Base-by-base conservation (phyloP, 2,329 filamentous ascomycete species). In the Paraconiothyrium brasiliense region DNA sequence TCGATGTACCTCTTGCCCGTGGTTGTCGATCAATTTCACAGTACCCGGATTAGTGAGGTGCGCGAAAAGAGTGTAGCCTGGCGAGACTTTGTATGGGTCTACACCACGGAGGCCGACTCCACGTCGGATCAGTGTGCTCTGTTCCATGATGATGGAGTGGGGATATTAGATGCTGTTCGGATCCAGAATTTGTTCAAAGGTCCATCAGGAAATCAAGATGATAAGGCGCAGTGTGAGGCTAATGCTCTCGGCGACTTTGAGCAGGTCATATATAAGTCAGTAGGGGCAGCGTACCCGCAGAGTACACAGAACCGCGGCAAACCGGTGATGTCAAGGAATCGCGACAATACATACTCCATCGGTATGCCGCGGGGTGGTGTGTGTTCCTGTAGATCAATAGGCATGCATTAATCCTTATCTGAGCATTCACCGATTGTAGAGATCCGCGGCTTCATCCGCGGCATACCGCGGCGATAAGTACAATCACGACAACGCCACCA, bases 1-100 rank as follows among this genome's bases (percentile, higher is more conserved):
- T 20, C 70, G 67, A 67, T 83, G 81, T 0, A 82, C 78, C 70
- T 82, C 78, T 39, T 79, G 72, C 0, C 81, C 81, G 35, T 78
- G 63, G 24, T 76, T 81, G 47, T 79, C 77, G 52, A 83, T 65
- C 3, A 83, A 71, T 56, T 80, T 76, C 1, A 79, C 78, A 1
- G 72, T 76, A 48, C 78, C 73, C 2, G 70, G 66, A 16, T 75
- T 78, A 8, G 81, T 83, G 22, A 83, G 71, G 32, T 80, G 80
- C 2, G 76, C 76, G 60, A 78, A 79, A 35, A 83, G 77, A 1
- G 77, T 77, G 64, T 80, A 83, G 24, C 81, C 81, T 30, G 75
- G 76, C 30, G 76, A 80, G 16, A 78, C 76, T 35, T 66, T 68
- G 30, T 73, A 46, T 30, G 75, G 66, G 63, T 82, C 78, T 20